These are phyloP conservation scores for Hippophae gyantsensis DNA, from an alignment of 306 rosid genomes.

Conservation along the genomic window DNA sequence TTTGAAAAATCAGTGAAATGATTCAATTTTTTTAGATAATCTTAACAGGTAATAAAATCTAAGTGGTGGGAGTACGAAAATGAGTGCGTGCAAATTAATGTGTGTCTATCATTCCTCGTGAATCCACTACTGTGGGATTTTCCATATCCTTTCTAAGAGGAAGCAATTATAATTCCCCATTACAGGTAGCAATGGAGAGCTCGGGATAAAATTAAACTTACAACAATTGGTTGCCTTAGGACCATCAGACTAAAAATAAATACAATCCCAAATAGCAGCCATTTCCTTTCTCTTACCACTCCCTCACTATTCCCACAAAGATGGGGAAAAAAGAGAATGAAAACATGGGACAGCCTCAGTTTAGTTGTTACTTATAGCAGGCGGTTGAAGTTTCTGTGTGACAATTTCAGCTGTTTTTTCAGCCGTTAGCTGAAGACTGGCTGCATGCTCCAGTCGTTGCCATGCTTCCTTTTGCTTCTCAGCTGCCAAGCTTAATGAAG, in stretches of 20 bases:
- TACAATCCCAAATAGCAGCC: slow-evolving; percentile 20
- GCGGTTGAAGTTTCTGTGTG: slow-evolving; percentile 35
- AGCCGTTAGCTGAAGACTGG: slow-evolving; percentile 57
- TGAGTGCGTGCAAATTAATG: too few relatives aligned
- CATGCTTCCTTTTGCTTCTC: slow-evolving; percentile 71
- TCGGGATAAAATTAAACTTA: too few relatives aligned
- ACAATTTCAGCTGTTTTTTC: slow-evolving; percentile 84
- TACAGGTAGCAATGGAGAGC: too few relatives aligned
- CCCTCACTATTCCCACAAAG: slow-evolving; percentile 23
- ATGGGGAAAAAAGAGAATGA: slow-evolving; percentile 19
- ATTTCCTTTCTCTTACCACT: slow-evolving; percentile 22
- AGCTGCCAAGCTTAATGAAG: slow-evolving; percentile 22
- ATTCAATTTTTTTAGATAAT: too few relatives aligned
- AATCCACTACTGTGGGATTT: too few relatives aligned
- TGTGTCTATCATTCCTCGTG: too few relatives aligned
- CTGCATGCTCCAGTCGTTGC: slow-evolving; percentile 63
- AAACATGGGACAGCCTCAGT: slow-evolving; percentile 13
- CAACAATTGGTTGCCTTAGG: too few relatives aligned
- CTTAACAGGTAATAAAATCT: too few relatives aligned
- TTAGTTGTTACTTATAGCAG: slow-evolving; percentile 20
- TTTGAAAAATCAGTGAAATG: too few relatives aligned
- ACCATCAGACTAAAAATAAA: neutral
- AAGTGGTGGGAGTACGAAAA: too few relatives aligned
- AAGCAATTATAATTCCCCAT: too few relatives aligned
- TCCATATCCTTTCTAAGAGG: too few relatives aligned